Conservation (phyloP, 2,329 filamentous ascomycete species). For the Ophiocordyceps sinensis region DNA sequence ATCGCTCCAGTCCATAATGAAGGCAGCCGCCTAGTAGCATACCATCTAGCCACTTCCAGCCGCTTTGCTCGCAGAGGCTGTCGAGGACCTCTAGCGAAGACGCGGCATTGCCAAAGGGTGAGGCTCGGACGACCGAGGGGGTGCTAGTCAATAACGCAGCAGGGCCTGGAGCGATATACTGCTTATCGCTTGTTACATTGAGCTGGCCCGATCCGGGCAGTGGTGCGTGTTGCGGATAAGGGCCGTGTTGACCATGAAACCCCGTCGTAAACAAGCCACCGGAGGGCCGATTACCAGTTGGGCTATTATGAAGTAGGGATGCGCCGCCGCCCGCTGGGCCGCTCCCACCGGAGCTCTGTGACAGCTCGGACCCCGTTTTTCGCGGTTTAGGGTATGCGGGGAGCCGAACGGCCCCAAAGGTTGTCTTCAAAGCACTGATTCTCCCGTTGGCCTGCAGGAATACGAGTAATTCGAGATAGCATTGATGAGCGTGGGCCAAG, state of each 20-base stretch:
- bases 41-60: constrained; percentile 84
- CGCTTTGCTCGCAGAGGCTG: constrained; percentile 62
- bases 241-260: no score
- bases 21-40: constrained; percentile 85
- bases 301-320: no score
- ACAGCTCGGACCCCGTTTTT: constrained; percentile 5
- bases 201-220: no score
- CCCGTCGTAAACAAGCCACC: no score
- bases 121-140: background rate
- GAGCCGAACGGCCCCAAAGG: constrained; percentile 27
- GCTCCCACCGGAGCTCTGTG: no score
- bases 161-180: background rate
- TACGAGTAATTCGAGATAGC: constrained; percentile 56
- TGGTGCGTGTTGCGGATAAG: no score
- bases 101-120: constrained; percentile 40
- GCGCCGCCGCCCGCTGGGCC: no score
- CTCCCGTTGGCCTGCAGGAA: constrained; percentile 48
- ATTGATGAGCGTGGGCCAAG: constrained; percentile 53
- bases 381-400: constrained; percentile 41
- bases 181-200: background rate
- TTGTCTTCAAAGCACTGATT: constrained; percentile 22
- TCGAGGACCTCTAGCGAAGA: constrained; percentile 58
- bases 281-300: no score
- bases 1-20: constrained; percentile 77
- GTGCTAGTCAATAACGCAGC: constrained; percentile 7